Base-by-base conservation (phyloP, 78 protist genomes). In the Dictyostelium firmibasis region DNA sequence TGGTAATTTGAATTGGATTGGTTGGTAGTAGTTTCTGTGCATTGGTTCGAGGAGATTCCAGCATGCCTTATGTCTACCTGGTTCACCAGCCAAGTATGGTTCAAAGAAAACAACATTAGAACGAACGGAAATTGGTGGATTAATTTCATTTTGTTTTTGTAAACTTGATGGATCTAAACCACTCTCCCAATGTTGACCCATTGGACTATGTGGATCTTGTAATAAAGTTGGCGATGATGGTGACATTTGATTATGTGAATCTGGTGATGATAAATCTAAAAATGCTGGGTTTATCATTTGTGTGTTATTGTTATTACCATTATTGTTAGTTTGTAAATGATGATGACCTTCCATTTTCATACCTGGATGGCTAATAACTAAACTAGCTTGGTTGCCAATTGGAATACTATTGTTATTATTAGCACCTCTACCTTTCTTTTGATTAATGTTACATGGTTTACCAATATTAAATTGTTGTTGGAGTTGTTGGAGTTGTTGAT, bases 1-100 rank as follows among this genome's bases (percentile, higher is more conserved):
- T 77, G 93, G 93, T 43, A 88, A 44, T 74, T 88, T 88, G 86
- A 88, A 88, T 77, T 77, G 85, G 70, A 88, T 88, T 44, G 93
- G 86, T 67, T 88, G 93, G 67, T 88, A 88, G 81, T 88, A 88
- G 67, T 88, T 88, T 41, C 93, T 82, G 16, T 88, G 93, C 93
- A 88, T 88, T 77, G 93, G 93, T 11, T 88, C 86, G 14, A 67
- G 23, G 20, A 88, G 67, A 67, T 88, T 88, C 93, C 93, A 88
- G n/a, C 93, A 88, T 18, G 93, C 85, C 13, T 83, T 33, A 23
- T 88, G 93, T n/a, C 84, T 67, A 47, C 93, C 93, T 43, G 72
- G 72, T 29, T 84, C 91, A 83, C 64, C 64, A 14, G 29, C 53
- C 3, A 77, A 18, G 35, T 29, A 88, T 29, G 85, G 79, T 62